These are phyloP conservation scores for Dryas octopetala DNA, from an alignment of 306 rosid species.

Conservation along the genomic window DNA sequence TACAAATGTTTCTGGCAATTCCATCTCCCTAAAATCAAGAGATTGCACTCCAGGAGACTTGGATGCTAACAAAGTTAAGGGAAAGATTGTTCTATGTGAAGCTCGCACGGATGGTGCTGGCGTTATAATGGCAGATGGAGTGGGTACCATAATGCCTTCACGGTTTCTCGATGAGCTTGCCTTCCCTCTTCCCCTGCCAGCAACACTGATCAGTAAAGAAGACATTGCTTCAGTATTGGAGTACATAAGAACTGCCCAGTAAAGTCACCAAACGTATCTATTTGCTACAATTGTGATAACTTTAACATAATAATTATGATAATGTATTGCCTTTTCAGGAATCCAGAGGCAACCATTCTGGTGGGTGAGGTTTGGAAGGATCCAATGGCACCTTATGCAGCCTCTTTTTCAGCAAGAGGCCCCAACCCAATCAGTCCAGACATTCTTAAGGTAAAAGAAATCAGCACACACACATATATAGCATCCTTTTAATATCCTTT, in stretches of 20 bases:
- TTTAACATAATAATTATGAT: too few species aligned
- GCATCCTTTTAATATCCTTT: too few species aligned
- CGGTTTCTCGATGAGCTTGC: not conserved
- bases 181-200: slow-evolving; percentile 7
- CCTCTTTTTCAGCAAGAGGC: slow-evolving; percentile 28
- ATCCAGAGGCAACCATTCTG: slow-evolving; percentile 29
- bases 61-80: slow-evolving; percentile 18
- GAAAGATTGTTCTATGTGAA: slow-evolving; percentile 30
- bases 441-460: slow-evolving; percentile 28
- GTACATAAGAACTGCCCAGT: slow-evolving; percentile 20
- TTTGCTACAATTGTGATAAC: too few species aligned
- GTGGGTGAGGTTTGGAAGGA: slow-evolving; percentile 11
- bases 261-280: not conserved
- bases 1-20: slow-evolving; percentile 21
- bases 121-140: slow-evolving; percentile 10
- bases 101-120: not conserved
- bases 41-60: not conserved
- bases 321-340: not conserved
- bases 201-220: slow-evolving; percentile 11
- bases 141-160: slow-evolving; percentile 10
- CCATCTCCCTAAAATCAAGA: not conserved
- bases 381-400: slow-evolving; percentile 11
- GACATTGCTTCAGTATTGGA: slow-evolving; percentile 8
- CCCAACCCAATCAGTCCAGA: slow-evolving; percentile 24
- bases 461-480: too few species aligned